phyloP scores from a whole-genome alignment of 306 rosid species.

The Sicyos baderoa region DNA sequence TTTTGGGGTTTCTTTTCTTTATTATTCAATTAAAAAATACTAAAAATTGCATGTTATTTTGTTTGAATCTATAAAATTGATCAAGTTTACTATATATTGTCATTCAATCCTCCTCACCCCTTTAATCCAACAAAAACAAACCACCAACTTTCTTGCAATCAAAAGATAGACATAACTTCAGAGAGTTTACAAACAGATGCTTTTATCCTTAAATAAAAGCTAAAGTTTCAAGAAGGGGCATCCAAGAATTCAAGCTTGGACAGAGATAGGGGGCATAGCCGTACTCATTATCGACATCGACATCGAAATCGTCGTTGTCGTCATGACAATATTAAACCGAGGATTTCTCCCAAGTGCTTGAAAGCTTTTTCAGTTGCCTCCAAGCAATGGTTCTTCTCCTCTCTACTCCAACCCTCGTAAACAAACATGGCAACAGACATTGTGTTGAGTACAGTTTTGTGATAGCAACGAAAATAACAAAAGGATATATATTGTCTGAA shows the following conservation, averaged over 20 bases:
- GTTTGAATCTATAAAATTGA: too few species aligned
- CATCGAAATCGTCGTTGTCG: neutral
- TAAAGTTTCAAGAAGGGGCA: neutral
- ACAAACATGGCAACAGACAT: neutral
- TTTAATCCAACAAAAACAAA: too few species aligned
- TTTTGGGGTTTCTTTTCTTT: too few species aligned
- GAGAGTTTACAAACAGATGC: slow-evolving; percentile 6
- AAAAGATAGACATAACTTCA: neutral
- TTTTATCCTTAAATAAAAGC: neutral
- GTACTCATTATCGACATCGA: too few species aligned
- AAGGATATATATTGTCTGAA: too few species aligned
- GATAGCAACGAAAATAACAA: too few species aligned
- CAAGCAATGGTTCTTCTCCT: slow-evolving; percentile 87
- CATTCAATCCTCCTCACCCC: too few species aligned
- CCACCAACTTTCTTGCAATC: too few species aligned
- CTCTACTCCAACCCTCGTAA: slow-evolving; percentile 77
- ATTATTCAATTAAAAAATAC: too few species aligned
- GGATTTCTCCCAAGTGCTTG: slow-evolving; percentile 81
- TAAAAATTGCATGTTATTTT: too few species aligned
- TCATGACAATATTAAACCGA: slow-evolving; percentile 66
- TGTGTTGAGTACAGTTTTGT: neutral
- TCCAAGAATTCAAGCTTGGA: slow-evolving; percentile 3
- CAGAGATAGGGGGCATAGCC: slow-evolving; percentile 15
- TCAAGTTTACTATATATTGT: too few species aligned
- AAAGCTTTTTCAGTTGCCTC: slow-evolving; percentile 95